phyloP scores from a whole-genome alignment of 495 filamentous ascomycete species.

The Eremomyces bilateralis region DNA sequence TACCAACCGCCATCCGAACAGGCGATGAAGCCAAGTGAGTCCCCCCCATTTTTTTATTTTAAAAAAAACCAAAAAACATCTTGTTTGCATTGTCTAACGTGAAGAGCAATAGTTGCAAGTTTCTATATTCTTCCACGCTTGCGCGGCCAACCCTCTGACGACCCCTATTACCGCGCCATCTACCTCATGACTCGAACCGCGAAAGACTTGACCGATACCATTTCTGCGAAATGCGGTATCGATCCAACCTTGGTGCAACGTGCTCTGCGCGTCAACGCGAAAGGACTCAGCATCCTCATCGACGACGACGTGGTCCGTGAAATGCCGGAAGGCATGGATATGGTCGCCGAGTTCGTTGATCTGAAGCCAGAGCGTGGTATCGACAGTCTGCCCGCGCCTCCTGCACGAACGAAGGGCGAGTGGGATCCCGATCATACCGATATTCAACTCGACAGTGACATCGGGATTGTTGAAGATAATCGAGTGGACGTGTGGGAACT shows the following conservation, averaged over 20 bases:
- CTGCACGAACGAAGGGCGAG: conserved; percentile 16
- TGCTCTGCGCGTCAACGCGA: conserved; percentile 44
- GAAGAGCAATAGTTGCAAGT: conserved; percentile 45
- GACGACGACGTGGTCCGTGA: conserved; percentile 83
- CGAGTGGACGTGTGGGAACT: conserved; percentile 20
- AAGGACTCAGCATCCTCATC: conserved; percentile 61
- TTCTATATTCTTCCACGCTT: conserved; percentile 55
- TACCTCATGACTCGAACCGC: conserved; percentile 63
- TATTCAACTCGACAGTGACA: conserved; percentile 20
- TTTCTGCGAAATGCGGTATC: conserved; percentile 59
- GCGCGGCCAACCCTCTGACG: conserved; percentile 27
- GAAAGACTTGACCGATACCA: conserved; percentile 41
- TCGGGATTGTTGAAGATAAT: conserved; percentile 14
- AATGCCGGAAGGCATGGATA: conserved; percentile 77
- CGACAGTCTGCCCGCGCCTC: no score
- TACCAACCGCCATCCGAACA: conserved; percentile 67
- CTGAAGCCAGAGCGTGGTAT: conserved; percentile 13
- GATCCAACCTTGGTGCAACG: conserved; percentile 46
- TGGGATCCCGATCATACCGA: conserved; percentile 22
- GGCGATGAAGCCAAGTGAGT: conserved; percentile 42
- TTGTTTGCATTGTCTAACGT: no score
- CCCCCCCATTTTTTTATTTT: conserved; percentile 3
- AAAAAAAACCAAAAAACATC: conserved; percentile 12
- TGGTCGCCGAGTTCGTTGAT: conserved; percentile 43
- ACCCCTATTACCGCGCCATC: conserved; percentile 61